Base-by-base conservation (phyloP, 2,329 filamentous ascomycete genomes). In the Magnaporthiopsis poae region DNA sequence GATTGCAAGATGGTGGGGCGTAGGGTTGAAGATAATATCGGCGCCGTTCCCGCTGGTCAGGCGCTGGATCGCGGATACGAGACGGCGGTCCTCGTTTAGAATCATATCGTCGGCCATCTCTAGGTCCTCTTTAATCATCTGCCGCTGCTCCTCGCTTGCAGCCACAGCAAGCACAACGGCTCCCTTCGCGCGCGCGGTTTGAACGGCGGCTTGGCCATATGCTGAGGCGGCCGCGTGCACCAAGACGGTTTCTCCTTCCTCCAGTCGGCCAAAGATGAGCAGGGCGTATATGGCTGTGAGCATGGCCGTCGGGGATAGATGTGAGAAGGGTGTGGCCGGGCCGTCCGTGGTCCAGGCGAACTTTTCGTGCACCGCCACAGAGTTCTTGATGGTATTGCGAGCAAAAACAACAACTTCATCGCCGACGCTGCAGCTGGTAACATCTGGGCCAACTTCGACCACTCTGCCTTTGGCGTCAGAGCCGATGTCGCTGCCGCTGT, bases 21-120 rank as follows among this genome's bases (percentile, higher is more conserved):
- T 79, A 0, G 81, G 75, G 68, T 82, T 81, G 65, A 82, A 81
- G 1, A 83, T 73, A 3, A 82, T 67, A 61, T 84, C 78, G 1
- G 82, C 76, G 13, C 77, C 77, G 2, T 67, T 65, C 0, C 70
- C 67, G 18, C 67, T 68, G 0, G 79, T 81, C 25, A 74, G 65
- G 0, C 73, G 68, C 33, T 74, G 69, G 46, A 82, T 68, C 3
- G 69, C 65, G 0, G 71, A 69, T 11, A 68, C 64, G 21, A 69
- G 39, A 25, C 62, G 12, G 18, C 68, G 62, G 9, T 64, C 52
- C 7, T 46, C 62, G 18, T 70, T 60, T 2, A 72, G 65, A 3
- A 85, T 69, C 15, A 84, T 80, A 29, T 74, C 74, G 1, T 75
- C 67, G 1, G 66, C 65, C 4, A 56, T 13, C 15, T 46, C 12